Evolutionary conservation across 2,329 filamentous ascomycete genomes (phyloP).

Genomic region (Fulvia fulva): DNA sequence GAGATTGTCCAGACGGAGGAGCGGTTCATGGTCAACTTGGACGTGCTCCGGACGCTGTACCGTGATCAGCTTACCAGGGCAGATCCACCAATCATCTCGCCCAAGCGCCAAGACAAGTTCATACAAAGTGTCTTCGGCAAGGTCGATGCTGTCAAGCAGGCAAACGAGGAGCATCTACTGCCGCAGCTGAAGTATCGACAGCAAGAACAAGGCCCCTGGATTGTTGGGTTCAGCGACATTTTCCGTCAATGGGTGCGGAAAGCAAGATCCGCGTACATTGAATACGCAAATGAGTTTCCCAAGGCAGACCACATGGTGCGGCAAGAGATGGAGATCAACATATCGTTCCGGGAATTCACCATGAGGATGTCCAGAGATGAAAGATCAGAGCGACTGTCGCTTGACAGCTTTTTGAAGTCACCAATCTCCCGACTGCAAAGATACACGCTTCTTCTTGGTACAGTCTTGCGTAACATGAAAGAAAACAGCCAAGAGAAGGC

Average conservation of each 20-base stretch:
- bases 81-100: constrained; percentile 75
- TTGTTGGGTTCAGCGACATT: constrained; percentile 90
- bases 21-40: constrained; percentile 80
- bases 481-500: constrained; percentile 85
- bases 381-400: constrained; percentile 76
- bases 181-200: constrained; percentile 95
- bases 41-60: constrained; percentile 81
- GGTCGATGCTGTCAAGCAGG: constrained; percentile 79
- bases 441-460: constrained; percentile 77
- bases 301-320: constrained; percentile 78
- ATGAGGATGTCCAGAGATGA: constrained; percentile 75
- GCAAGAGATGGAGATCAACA: constrained; percentile 77
- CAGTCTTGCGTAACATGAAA: constrained; percentile 77
- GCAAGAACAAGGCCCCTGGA: constrained; percentile 93
- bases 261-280: constrained; percentile 80
- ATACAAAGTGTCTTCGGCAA: constrained; percentile 84
- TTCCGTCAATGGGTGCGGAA: constrained; percentile 98
- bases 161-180: constrained; percentile 88
- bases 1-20: constrained; percentile 95
- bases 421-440: constrained; percentile 90
- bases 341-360: constrained; percentile 81
- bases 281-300: constrained; percentile 86
- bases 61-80: constrained; percentile 70
- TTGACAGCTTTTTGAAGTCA: constrained; percentile 90
- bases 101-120: constrained; percentile 75